Conservation (phyloP, 163 green algal genomes). For the Chloromonas sp. region DNA sequence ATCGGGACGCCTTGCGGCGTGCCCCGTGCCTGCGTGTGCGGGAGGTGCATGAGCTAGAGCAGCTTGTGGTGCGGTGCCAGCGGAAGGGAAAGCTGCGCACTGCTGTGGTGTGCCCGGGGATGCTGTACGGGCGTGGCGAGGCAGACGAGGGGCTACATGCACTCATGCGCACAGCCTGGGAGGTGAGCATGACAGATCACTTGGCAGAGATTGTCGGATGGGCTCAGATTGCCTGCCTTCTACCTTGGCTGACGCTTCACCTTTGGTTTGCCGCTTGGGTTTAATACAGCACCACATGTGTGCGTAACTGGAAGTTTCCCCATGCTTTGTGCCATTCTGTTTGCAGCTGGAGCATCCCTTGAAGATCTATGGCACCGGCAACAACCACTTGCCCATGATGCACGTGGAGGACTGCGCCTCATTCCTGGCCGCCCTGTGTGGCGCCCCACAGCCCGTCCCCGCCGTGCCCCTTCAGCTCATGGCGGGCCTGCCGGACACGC, state of each 20-base stretch:
- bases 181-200: background rate
- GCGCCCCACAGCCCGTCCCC: background rate
- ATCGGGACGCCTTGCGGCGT: constrained; percentile 13
- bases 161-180: constrained; percentile 10
- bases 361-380: constrained; percentile 21
- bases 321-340: background rate
- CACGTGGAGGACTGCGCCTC: constrained; percentile 32
- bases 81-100: constrained; percentile 26
- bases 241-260: too few species aligned
- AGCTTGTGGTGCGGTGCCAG: constrained; percentile 25
- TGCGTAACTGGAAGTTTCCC: too few species aligned
- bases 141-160: constrained; percentile 30
- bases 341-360: constrained; percentile 1
- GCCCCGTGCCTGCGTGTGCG: constrained; percentile 8
- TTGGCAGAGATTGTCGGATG: too few species aligned
- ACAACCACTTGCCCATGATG: constrained; percentile 44
- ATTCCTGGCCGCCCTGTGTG: constrained; percentile 15
- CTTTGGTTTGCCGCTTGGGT: background rate
- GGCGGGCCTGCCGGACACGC: background rate
- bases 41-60: constrained; percentile 29
- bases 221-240: too few species aligned
- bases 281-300: background rate
- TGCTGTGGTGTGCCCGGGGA: constrained; percentile 34
- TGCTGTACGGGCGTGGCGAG: constrained; percentile 44
- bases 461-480: background rate